Conservation (phyloP, 2,329 filamentous ascomycete genomes). For the Colletotrichum salicis region DNA sequence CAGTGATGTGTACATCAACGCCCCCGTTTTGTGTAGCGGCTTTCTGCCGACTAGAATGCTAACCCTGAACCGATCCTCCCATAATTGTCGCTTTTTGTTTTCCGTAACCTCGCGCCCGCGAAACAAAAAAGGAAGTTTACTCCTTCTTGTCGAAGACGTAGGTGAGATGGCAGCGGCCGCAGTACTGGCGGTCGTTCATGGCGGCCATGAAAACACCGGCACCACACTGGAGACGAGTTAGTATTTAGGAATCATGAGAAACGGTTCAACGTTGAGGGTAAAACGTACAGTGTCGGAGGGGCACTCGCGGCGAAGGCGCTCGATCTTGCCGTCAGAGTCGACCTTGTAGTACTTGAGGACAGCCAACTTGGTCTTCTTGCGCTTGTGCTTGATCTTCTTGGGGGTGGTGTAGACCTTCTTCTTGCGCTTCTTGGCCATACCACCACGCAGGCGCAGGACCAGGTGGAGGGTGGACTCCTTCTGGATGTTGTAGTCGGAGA, state of each 20-base stretch:
- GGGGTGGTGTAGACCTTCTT: slow-evolving; percentile 99
- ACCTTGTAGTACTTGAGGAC: slow-evolving; percentile 99
- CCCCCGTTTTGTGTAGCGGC: slow-evolving; percentile 47
- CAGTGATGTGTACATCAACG: slow-evolving; percentile 53
- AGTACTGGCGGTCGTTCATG: slow-evolving; percentile 99
- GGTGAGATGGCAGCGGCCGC: slow-evolving; percentile 78
- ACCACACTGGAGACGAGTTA: slow-evolving; percentile 78
- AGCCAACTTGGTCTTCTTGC: slow-evolving; percentile 99
- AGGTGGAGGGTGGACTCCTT: slow-evolving; percentile 99
- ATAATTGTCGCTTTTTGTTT: slow-evolving; percentile 22
- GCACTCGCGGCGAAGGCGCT: slow-evolving; percentile 98
- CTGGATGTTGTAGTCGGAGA: slow-evolving; percentile 99
- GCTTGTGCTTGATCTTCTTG: slow-evolving; percentile 99
- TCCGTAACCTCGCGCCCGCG: slow-evolving; percentile 24
- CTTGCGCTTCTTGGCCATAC: slow-evolving; percentile 97
- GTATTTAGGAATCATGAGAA: slow-evolving; percentile 29
- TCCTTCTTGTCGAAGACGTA: slow-evolving; percentile 79
- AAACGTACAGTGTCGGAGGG: slow-evolving; percentile 83
- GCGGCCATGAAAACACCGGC: slow-evolving; percentile 99
- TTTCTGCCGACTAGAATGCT: slow-evolving; percentile 40
- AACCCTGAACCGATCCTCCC: slow-evolving; percentile 34
- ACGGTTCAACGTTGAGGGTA: background rate
- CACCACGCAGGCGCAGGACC: slow-evolving; percentile 97
- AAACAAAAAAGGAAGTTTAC: slow-evolving; percentile 39
- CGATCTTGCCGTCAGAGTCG: slow-evolving; percentile 99